Base-by-base conservation (phyloP, 768 basidiomycete genomes). In the Cystofilobasidium ferigula region DNA sequence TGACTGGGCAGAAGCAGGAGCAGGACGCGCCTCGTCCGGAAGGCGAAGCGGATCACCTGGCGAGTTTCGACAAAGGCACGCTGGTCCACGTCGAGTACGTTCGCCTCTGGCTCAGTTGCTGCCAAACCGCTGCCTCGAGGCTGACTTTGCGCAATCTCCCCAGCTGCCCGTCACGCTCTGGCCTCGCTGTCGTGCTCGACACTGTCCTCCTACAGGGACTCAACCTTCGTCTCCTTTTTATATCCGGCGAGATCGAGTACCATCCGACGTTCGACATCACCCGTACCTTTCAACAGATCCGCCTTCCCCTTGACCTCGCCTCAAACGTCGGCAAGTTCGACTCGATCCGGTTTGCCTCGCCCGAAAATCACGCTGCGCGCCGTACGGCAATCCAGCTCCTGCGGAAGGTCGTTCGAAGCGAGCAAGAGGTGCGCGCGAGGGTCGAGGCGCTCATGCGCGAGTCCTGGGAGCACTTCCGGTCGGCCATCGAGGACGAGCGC, bases 131-230 rank as follows among this genome's bases (percentile, higher is more conserved):
- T n/a, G n/a, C n/a, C n/a, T n/a, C n/a, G n/a, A n/a, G n/a, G 5
- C 38, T 13, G 28, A 22, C 30, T 42, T 16, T 34, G n/a, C 34
- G 2, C 26, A 32, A 0, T 24, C 3, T 6, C 62, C 36, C 32
- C 18, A 22, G 32, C 4, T 14, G 24, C 1, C n/a, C 40, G 13
- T 3, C 22, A 28, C 22, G 40, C 16, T 22, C 48, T 40, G 40
- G 32, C 48, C 42, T 67, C 4, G 65, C 58, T 32, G 65, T 67
- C 43, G 65, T 67, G 1, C 65, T 67, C n/a, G 65, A 67, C 42
- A 67, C 65, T 8, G 65, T 67, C 32, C 59, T 67, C 20, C 45
- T 61, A 1, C 47, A 67, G 32, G n/a, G n/a, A 18, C 36, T 67
- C 12, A 32, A 32, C 3, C 58, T 67, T 16, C 65, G 65, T 36